These are phyloP conservation scores for Backusella australiensis DNA, from an alignment of 192 early-diverging fungal genomes.

Conservation along the genomic window DNA sequence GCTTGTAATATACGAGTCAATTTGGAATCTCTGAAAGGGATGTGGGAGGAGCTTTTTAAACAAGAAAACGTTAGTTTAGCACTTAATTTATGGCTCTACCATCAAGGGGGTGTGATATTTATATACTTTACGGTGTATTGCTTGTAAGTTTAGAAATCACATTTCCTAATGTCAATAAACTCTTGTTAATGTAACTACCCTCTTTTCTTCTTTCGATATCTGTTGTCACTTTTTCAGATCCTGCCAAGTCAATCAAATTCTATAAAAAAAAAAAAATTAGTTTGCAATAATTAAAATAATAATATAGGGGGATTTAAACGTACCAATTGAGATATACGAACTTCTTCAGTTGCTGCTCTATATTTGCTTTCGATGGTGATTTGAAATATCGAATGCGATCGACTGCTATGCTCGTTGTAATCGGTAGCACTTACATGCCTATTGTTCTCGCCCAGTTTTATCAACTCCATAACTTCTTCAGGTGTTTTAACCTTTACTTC, in stretches of 20 bases:
- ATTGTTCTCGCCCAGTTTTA: conserved; percentile 75
- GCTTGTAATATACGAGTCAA: conserved; percentile 93
- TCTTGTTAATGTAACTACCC: conserved; percentile 11
- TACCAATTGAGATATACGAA: conserved; percentile 40
- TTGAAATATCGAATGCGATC: conserved; percentile 96
- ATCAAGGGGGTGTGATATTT: not conserved
- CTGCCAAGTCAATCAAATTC: conserved; percentile 88
- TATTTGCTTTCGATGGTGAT: conserved; percentile 49
- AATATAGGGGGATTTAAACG: not conserved
- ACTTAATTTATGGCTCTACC: not conserved
- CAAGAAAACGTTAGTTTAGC: not conserved
- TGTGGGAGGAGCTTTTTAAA: conserved; percentile 54
- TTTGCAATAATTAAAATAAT: not conserved
- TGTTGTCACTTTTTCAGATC: conserved; percentile 13
- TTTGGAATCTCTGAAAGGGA: conserved; percentile 97
- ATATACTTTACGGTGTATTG: conserved; percentile 37
- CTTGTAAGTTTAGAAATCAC: conserved; percentile 91
- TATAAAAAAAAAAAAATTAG: conserved; percentile 8
- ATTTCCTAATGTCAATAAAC: conserved; percentile 82
- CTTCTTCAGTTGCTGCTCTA: conserved; percentile 4
- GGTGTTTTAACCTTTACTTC: conserved; percentile 73
- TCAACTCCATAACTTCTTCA: conserved; percentile 71
- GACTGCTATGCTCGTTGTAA: conserved; percentile 86
- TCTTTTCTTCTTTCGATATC: conserved; percentile 16
- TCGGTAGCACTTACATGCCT: conserved; percentile 89